Evolutionary conservation across 345 rosid genomes (phyloP).

Genomic region (Lumnitzera littorea): DNA sequence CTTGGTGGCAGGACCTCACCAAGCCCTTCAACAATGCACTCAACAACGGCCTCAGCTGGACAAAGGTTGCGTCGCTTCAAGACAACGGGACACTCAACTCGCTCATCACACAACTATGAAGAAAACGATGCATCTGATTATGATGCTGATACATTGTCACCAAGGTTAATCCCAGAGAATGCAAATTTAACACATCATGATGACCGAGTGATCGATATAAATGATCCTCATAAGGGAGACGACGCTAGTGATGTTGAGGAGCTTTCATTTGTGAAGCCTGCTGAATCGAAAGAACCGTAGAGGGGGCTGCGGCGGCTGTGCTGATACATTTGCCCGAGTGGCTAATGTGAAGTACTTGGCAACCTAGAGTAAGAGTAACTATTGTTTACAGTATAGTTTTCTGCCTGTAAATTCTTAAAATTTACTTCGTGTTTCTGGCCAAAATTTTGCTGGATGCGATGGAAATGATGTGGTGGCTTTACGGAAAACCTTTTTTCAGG

Average conservation of each 20-base stretch:
- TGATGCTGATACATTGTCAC: slow-evolving; percentile 59
- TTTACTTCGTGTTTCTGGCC: too few relatives aligned
- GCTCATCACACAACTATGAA: slow-evolving; percentile 21
- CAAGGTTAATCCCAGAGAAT: slow-evolving; percentile 18
- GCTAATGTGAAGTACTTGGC: too few relatives aligned
- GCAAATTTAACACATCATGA: slow-evolving; percentile 20
- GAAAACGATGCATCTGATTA: slow-evolving; percentile 49
- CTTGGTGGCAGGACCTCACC: slow-evolving; percentile 49
- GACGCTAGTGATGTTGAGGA: slow-evolving; percentile 34
- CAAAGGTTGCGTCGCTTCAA: slow-evolving; percentile 54
- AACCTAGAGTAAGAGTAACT: too few relatives aligned
- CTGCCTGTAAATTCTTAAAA: too few relatives aligned
- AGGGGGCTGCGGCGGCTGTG: slow-evolving; percentile 4
- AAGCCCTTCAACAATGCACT: slow-evolving; percentile 15
- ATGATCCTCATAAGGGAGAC: slow-evolving; percentile 18
- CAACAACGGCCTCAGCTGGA: slow-evolving; percentile 10
- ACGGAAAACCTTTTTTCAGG: too few relatives aligned
- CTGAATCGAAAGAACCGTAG: slow-evolving; percentile 22
- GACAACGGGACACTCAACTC: slow-evolving; percentile 76
- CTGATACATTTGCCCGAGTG: too few relatives aligned
- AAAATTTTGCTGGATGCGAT: too few relatives aligned
- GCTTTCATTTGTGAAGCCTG: slow-evolving; percentile 65
- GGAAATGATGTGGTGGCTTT: too few relatives aligned
- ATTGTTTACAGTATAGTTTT: too few relatives aligned
- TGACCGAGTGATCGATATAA: slow-evolving; percentile 19